Evolutionary conservation across 2,329 filamentous ascomycete genomes (phyloP), one percentile per base, ranked within the genome.

Genomic region (Cercospora sesami): DNA sequence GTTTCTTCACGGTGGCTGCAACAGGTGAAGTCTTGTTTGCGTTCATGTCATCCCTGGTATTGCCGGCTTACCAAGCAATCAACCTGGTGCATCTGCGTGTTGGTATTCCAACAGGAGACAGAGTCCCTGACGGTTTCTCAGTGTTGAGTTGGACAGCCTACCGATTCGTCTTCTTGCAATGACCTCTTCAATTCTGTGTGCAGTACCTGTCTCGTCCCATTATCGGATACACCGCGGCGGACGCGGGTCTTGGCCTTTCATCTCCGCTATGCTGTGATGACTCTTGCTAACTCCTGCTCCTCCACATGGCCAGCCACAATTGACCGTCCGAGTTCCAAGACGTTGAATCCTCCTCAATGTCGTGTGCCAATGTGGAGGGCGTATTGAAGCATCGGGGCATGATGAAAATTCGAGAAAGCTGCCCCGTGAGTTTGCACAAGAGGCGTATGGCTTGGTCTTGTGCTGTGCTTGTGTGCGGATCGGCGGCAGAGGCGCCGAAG

Each of bases 401-500:
- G 18, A 51, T 60, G 57, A 8, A 36, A 18, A 21, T 14, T 6
- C 18, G 18, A 33, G 23, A 5, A 39, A 2, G 36, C 3, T n/a
- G 36, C 36, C 7, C 36, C 36, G 36, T n/a, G 26, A 39, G 30
- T 36, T 10, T 39, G 33, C 18, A 33, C 10, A n/a, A 31, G 57
- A 4, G 16, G 33, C 30, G 30, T 16, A 5, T 23, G 10, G n/a
- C 26, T 60, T 60, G 21, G 57, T 39, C 30, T 36, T 39, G 57
- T 36, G 57, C n/a, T 6, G 28, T 18, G 57, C 28, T 18, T 21
- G 57, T 39, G 57, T 9, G 14, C 30, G 18, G 57, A n/a, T 21
- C 23, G 30, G 26, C 26, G 30, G 30, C 30, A 39, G 57, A 60
- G 57, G 57, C 57, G 57, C 57, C 57, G 30, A 60, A 60, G 57